These are phyloP conservation scores for Fraxinus dipetala DNA, from an alignment of 305 asterid species.

Conservation along the genomic window DNA sequence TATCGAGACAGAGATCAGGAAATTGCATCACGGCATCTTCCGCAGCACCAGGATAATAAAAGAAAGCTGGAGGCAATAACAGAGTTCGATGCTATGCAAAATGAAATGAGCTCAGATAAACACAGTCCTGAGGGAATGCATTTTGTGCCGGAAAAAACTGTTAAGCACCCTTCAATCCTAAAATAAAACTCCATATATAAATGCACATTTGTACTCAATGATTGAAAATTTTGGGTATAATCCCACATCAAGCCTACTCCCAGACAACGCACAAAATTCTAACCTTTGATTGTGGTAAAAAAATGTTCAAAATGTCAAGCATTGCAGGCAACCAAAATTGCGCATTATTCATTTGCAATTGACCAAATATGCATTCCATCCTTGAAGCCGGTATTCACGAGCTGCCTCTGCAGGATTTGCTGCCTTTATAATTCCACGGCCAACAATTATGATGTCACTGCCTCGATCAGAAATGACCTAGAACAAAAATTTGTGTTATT, in stretches of 20 bases:
- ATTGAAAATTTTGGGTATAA: background rate
- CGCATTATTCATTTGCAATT: conserved; percentile 28
- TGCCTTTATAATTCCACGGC: conserved; percentile 53
- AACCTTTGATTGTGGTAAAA: background rate
- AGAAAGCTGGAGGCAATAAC: background rate
- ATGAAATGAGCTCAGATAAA: background rate
- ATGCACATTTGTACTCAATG: background rate
- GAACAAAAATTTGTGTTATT: background rate
- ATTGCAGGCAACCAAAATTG: background rate
- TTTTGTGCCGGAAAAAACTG: background rate
- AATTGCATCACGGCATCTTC: background rate
- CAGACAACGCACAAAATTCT: background rate
- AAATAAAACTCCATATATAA: background rate
- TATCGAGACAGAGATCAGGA: background rate
- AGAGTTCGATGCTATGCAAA: background rate
- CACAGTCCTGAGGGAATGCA: background rate
- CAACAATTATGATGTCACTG: conserved; percentile 50
- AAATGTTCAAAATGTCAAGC: background rate
- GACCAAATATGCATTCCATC: conserved; percentile 48
- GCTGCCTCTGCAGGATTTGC: conserved; percentile 48
- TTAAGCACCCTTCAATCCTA: background rate
- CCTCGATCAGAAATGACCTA: conserved; percentile 53
- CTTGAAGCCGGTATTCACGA: conserved; percentile 46
- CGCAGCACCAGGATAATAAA: background rate
- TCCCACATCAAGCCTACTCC: background rate